Conservation (phyloP, 1,284 basidiomycete genomes). For the Stygiomarasmius scandens region DNA sequence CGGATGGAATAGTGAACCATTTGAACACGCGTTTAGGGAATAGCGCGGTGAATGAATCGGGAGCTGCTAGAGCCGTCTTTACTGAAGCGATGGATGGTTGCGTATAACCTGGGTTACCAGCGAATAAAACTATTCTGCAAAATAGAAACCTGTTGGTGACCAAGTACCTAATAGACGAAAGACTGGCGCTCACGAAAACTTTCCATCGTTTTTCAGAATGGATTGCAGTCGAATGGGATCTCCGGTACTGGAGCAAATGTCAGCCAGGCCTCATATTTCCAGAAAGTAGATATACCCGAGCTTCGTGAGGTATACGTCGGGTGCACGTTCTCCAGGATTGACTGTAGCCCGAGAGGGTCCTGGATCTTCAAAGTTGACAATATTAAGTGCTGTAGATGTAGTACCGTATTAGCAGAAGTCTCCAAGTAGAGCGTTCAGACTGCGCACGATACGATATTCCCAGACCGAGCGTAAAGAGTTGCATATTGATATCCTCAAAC, state of each 20-base stretch:
- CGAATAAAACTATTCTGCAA: slow-evolving; percentile 24
- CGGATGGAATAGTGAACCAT: slow-evolving; percentile 24
- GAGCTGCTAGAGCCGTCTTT: slow-evolving; percentile 10
- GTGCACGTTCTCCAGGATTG: slow-evolving; percentile 26
- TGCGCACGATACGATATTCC: slow-evolving; percentile 10
- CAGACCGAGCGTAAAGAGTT: slow-evolving; percentile 26
- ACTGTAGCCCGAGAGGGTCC: slow-evolving; percentile 23
- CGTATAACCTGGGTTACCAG: slow-evolving; percentile 22
- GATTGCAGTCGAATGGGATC: slow-evolving; percentile 27
- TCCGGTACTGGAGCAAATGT: slow-evolving; percentile 18
- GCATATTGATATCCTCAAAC: slow-evolving; percentile 28
- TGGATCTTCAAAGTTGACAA: slow-evolving; percentile 18
- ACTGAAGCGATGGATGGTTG: slow-evolving; percentile 8
- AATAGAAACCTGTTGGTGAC: not conserved
- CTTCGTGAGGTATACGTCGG: slow-evolving; percentile 25
- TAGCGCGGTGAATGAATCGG: slow-evolving; percentile 13
- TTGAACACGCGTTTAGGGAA: slow-evolving; percentile 22
- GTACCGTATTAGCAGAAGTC: not conserved
- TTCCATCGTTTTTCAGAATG: slow-evolving; percentile 26
- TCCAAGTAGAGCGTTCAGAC: not conserved
- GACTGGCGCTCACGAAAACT: slow-evolving; percentile 22
- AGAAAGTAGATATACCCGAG: slow-evolving; percentile 19
- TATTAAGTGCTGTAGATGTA: slow-evolving; percentile 14
- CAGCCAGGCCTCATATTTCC: not conserved
- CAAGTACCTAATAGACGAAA: not conserved